These are phyloP conservation scores for Naganishia sp. DNA, from an alignment of 1,284 basidiomycete genomes.

Conservation along the genomic window DNA sequence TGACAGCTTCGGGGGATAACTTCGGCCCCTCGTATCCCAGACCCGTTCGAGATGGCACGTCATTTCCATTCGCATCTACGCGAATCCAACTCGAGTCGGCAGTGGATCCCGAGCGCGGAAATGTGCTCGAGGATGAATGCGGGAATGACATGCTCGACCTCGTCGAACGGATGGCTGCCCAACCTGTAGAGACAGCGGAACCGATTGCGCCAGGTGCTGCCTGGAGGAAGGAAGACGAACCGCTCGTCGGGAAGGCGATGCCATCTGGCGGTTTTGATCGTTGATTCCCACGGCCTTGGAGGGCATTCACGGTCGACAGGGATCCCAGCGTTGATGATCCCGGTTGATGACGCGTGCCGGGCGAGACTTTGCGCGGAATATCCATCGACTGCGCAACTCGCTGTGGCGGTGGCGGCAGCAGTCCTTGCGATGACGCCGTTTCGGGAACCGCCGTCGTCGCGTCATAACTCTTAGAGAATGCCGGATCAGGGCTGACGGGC, in stretches of 20 bases:
- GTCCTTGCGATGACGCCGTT: not conserved
- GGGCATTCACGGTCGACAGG: slow-evolving; percentile 11
- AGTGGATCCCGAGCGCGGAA: slow-evolving; percentile 14
- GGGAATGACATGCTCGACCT: slow-evolving; percentile 18
- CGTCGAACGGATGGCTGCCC: slow-evolving; percentile 29
- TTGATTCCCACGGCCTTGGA: not conserved
- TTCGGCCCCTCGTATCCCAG: slow-evolving; percentile 25
- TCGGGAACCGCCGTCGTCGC: slow-evolving; percentile 4
- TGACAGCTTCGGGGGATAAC: slow-evolving; percentile 8
- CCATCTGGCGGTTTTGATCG: slow-evolving; percentile 1
- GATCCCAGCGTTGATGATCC: slow-evolving; percentile 6
- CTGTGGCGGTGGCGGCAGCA: slow-evolving; percentile 16
- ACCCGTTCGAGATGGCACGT: slow-evolving; percentile 13
- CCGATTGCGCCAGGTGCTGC: slow-evolving; percentile 31
- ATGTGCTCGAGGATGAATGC: slow-evolving; percentile 9
- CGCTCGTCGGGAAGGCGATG: slow-evolving; percentile 14
- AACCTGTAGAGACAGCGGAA: slow-evolving; percentile 32
- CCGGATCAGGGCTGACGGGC: not conserved
- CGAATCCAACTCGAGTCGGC: slow-evolving; percentile 21
- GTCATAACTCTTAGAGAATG: slow-evolving; percentile 17
- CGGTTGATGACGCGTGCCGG: not conserved
- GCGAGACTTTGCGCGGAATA: slow-evolving; percentile 4
- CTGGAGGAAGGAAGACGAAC: slow-evolving; percentile 23
- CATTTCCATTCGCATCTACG: slow-evolving; percentile 19
- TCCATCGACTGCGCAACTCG: slow-evolving; percentile 19